Evolutionary conservation across 2,329 filamentous ascomycete genomes (phyloP).

Genomic region (Hypoxylon sp.): DNA sequence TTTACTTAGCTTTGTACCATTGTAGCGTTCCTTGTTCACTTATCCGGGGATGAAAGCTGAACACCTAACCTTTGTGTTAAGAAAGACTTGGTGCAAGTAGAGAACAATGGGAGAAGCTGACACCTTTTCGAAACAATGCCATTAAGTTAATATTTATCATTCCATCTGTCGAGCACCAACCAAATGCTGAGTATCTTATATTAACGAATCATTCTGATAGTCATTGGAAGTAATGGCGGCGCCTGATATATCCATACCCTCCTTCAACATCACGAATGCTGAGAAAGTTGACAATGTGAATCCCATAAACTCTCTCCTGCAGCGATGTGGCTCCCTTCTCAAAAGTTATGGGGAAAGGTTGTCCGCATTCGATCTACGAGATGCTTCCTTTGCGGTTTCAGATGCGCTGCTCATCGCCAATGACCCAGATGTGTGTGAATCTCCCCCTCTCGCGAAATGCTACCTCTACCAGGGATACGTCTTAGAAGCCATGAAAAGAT

Average conservation of each 20-base stretch:
- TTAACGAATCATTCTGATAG: not conserved
- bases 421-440: constrained; percentile 46
- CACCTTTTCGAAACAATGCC: constrained; percentile 26
- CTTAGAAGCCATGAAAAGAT: constrained; percentile 29
- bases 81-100: constrained; percentile 3
- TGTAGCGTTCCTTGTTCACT: not conserved
- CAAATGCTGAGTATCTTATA: not conserved
- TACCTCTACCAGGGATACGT: constrained; percentile 45
- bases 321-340: constrained; percentile 23
- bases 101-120: constrained; percentile 12
- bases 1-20: not conserved
- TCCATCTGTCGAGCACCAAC: no score
- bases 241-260: constrained; percentile 20
- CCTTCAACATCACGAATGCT: constrained; percentile 38
- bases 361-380: constrained; percentile 22
- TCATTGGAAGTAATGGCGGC: constrained; percentile 26
- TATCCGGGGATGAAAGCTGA: not conserved
- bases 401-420: constrained; percentile 41
- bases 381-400: constrained; percentile 29
- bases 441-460: constrained; percentile 46
- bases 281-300: constrained; percentile 37
- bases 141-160: constrained; percentile 30
- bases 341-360: constrained; percentile 12
- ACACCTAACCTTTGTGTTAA: not conserved
- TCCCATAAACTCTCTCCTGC: constrained; percentile 34